Conservation (phyloP, 441 rosid species). For the Pelargonium cotyledonis region DNA sequence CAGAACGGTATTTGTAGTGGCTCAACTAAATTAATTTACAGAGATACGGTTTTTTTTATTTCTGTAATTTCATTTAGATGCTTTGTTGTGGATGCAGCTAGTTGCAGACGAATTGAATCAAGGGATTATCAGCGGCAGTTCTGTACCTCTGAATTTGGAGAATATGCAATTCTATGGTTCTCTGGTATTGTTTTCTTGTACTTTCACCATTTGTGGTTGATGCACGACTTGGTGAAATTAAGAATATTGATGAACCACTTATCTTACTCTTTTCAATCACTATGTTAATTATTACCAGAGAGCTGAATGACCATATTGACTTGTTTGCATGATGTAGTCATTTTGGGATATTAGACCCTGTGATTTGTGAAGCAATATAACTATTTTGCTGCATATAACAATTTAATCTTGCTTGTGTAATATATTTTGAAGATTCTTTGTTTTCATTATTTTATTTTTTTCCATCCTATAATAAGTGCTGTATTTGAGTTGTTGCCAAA, state of each 20-base stretch:
- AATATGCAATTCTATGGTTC: neutral
- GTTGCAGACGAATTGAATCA: neutral
- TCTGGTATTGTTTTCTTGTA: neutral
- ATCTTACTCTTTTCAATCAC: neutral
- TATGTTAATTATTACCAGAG: neutral
- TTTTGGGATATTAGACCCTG: neutral
- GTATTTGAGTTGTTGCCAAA: too few relatives aligned
- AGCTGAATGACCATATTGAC: neutral
- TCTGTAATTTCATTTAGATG: neutral
- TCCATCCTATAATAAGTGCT: too few relatives aligned
- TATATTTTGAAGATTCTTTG: neutral
- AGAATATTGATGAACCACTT: neutral
- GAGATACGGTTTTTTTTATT: neutral
- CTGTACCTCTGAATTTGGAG: neutral
- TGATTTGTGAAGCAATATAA: neutral
- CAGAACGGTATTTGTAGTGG: slow-evolving; percentile 27
- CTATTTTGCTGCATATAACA: neutral
- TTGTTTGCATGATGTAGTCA: neutral
- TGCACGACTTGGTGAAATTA: neutral
- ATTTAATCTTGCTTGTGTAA: neutral
- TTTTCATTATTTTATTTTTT: too few relatives aligned
- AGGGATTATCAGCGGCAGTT: neutral
- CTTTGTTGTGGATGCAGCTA: neutral
- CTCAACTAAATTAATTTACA: slow-evolving; percentile 1
- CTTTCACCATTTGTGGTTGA: neutral